These are phyloP conservation scores for Sphagnum tenellum DNA, from an alignment of 225 moss, liverwort and hornwort genomes.

Conservation along the genomic window DNA sequence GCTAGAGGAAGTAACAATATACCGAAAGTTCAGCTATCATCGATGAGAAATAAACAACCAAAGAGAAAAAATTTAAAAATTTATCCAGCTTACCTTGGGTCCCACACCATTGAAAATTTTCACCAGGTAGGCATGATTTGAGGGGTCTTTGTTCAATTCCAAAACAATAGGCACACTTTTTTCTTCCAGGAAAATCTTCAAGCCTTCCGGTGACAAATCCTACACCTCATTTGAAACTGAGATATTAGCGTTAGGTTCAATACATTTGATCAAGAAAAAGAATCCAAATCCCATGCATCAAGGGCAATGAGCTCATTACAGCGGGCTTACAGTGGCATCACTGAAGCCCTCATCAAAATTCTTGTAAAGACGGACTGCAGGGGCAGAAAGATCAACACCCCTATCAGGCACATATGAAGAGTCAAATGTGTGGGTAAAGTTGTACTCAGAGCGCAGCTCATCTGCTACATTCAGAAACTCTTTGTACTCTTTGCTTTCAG, in stretches of 20 bases:
- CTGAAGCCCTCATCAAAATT: constrained; percentile 79
- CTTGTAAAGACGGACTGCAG: constrained; percentile 76
- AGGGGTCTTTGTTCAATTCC: constrained; percentile 82
- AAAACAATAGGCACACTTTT: constrained; percentile 66
- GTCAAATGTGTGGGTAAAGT: constrained; percentile 63
- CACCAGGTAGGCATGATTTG: constrained; percentile 57
- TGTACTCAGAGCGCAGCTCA: constrained; percentile 42
- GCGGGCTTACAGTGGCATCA: constrained; percentile 45
- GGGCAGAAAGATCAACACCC: constrained; percentile 40
- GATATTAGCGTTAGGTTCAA: too few relatives aligned
- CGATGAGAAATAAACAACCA: not conserved
- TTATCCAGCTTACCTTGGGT: constrained; percentile 40
- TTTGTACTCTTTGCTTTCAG: constrained; percentile 63
- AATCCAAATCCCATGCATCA: too few relatives aligned
- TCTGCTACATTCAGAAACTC: constrained; percentile 68
- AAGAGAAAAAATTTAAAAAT: too few relatives aligned
- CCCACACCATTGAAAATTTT: constrained; percentile 75
- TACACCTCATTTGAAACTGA: constrained; percentile 12
- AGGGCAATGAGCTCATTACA: not conserved
- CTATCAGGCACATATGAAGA: constrained; percentile 47
- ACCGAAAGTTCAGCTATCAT: not conserved
- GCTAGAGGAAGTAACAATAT: not conserved
- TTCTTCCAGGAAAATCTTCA: constrained; percentile 51
- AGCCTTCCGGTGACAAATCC: constrained; percentile 60
- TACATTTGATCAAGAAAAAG: too few relatives aligned